Evolutionary conservation across 768 basidiomycete genomes (phyloP), one percentile per base, ranked within the genome.

Genomic region (Suillus alpinus): DNA sequence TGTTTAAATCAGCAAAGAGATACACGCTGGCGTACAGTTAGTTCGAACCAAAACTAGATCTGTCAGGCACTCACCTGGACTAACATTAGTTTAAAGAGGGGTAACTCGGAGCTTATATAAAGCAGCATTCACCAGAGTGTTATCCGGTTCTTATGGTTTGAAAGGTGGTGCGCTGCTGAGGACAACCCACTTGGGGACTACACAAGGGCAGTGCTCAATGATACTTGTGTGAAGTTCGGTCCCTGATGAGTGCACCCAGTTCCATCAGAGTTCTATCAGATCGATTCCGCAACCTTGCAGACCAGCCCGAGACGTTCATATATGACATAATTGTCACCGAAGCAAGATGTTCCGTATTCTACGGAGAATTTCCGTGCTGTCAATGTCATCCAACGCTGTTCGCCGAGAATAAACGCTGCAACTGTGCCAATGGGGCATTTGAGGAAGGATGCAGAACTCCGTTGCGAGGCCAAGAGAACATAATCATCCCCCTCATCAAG

Each of bases 1-100:
- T 32, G 20, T 53, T 36, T 29, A 53, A 9, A 3, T 56, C 18
- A 62, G 70, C 3, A 73, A 12, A 5, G 36, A 12, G 32, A 32
- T 7, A 7, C 32, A 36, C 36, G 12, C 37, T 14, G 12, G 37
- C 3, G 13, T 37, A 12, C 37, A 37, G 37, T 14, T 36, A 36
- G 9, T 37, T 14, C 37, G 37, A 12, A 37, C 13, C 5, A 37
- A 37, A 37, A 37, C 12, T 37, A 13, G 37, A 37, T 37, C 13
- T 13, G 12, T 13, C 10, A 13, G 13, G 12, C 37, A 37, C 12
- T 37, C 37, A 12, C 37, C 12, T 37, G 37, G 37, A 13, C 37
- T 13, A 12, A 14, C 12, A 37, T 37, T 13, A 37, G 13, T 12
- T 13, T 37, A 1, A 14, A 37, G 1, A 37, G 12, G 1, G 13